Percentiles rank a stretch among this genome's conserved stretches.
phyloP scores from a whole-genome alignment of 2,329 filamentous ascomycete genomes.

The Arthrobotrys pseudoclavata region DNA sequence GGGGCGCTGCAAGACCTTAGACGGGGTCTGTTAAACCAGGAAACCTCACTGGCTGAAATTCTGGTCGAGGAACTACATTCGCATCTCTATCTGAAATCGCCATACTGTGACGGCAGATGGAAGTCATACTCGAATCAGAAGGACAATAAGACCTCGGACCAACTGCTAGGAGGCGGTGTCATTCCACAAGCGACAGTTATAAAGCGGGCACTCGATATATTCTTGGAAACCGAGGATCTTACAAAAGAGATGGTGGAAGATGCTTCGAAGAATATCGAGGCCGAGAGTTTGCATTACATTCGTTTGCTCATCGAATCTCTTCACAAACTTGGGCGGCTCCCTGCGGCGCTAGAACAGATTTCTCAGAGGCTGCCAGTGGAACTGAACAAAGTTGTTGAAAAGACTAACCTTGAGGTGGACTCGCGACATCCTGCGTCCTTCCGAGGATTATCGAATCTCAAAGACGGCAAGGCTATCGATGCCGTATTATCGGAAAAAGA shows the following conservation, averaged over 20 bases:
- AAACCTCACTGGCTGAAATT: conserved; percentile 91
- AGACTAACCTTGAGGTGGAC: conserved; percentile 93
- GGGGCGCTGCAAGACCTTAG: conserved; percentile 88
- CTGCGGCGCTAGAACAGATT: conserved; percentile 87
- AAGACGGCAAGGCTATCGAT: conserved; percentile 70
- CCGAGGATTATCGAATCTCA: conserved; percentile 62
- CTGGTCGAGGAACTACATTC: conserved; percentile 97
- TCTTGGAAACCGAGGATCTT: conserved; percentile 75
- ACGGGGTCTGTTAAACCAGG: conserved; percentile 91
- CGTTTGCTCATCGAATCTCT: conserved; percentile 87
- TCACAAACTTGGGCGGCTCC: conserved; percentile 87
- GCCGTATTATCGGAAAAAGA: conserved; percentile 79
- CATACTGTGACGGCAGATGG: conserved; percentile 97
- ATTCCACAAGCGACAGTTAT: conserved; percentile 39
- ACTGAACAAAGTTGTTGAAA: conserved; percentile 91
- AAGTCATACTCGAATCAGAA: conserved; percentile 73
- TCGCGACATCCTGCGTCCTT: conserved; percentile 87
- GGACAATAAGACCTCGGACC: conserved; percentile 58
- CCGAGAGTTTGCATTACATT: conserved; percentile 95
- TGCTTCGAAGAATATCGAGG: conserved; percentile 88
- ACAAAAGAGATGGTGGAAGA: conserved; percentile 81
- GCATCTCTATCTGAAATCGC: conserved; percentile 96
- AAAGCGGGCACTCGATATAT: conserved; percentile 71
- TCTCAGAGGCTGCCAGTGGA: conserved; percentile 95
- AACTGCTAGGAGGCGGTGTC: conserved; percentile 42